These are phyloP conservation scores for Rhizoctonia solani DNA, from an alignment of 1,284 basidiomycete species.

Conservation along the genomic window DNA sequence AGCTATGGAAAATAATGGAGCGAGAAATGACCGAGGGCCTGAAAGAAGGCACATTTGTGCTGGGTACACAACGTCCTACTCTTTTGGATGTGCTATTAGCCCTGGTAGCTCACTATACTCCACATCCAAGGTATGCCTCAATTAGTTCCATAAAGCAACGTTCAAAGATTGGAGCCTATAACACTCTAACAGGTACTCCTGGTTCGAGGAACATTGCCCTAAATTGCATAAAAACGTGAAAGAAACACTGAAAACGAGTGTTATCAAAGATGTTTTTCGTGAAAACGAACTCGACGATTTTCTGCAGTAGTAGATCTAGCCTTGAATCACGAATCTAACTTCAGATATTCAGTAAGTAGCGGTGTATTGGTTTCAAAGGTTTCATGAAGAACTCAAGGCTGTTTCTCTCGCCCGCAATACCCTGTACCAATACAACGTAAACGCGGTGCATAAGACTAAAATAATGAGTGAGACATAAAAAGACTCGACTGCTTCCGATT, in stretches of 20 bases:
- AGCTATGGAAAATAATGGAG: slow-evolving; percentile 36
- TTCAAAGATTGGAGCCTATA: not conserved
- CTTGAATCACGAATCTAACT: too few species aligned
- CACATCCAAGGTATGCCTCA: slow-evolving; percentile 33
- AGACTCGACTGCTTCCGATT: too few species aligned
- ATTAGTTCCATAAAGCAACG: not conserved
- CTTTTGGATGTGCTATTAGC: slow-evolving; percentile 34
- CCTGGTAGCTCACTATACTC: slow-evolving; percentile 33
- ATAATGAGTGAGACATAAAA: too few species aligned
- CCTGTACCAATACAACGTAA: too few species aligned
- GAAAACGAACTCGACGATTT: slow-evolving; percentile 34
- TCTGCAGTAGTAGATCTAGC: slow-evolving; percentile 11
- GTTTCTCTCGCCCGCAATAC: too few species aligned
- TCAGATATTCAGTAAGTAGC: too few species aligned
- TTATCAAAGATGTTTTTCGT: slow-evolving; percentile 32
- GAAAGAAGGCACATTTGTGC: slow-evolving; percentile 27
- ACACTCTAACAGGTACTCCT: slow-evolving; percentile 11
- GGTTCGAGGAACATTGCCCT: slow-evolving; percentile 36
- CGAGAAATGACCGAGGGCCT: slow-evolving; percentile 18
- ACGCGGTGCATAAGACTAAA: too few species aligned
- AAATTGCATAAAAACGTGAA: slow-evolving; percentile 9
- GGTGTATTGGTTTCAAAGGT: too few species aligned
- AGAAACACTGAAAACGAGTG: slow-evolving; percentile 14
- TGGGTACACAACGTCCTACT: slow-evolving; percentile 35
- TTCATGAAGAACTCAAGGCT: too few species aligned